These are phyloP conservation scores for Gleditsia sinensis DNA, from an alignment of 306 rosid species.

Conservation along the genomic window DNA sequence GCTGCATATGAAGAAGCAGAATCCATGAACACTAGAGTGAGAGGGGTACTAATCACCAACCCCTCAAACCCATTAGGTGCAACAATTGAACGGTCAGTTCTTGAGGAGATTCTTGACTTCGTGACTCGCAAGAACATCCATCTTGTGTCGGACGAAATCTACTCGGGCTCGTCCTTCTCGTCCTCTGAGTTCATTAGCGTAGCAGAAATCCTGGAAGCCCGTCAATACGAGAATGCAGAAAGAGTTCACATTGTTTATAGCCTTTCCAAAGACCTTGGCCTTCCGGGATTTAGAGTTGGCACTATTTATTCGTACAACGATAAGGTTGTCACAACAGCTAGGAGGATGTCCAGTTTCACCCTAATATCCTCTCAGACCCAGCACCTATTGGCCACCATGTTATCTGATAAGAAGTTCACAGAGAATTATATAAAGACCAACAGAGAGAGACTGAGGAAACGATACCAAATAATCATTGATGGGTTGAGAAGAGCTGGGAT, in stretches of 20 bases:
- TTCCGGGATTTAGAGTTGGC: conserved; percentile 88
- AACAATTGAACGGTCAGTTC: conserved; percentile 59
- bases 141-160: conserved; percentile 90
- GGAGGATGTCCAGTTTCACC: conserved; percentile 94
- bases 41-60: conserved; percentile 78
- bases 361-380: conserved; percentile 90
- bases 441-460: conserved; percentile 66
- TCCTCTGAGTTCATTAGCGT: conserved; percentile 66
- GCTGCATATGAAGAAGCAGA: conserved; percentile 63
- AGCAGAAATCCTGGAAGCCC: conserved; percentile 62
- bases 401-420: conserved; percentile 62
- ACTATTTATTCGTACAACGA: conserved; percentile 88
- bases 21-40: conserved; percentile 55
- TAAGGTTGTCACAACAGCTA: conserved; percentile 75
- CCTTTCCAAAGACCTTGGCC: conserved; percentile 92
- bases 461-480: conserved; percentile 69
- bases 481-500: conserved; percentile 70
- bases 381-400: conserved; percentile 69
- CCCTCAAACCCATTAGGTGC: conserved; percentile 92
- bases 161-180: conserved; percentile 85
- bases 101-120: conserved; percentile 67
- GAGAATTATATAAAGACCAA: conserved; percentile 64
- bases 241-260: conserved; percentile 93
- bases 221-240: conserved; percentile 48
- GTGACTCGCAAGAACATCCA: conserved; percentile 79